Evolutionary conservation across 2,329 filamentous ascomycete species (phyloP).

Genomic region (Exophiala spinifera): DNA sequence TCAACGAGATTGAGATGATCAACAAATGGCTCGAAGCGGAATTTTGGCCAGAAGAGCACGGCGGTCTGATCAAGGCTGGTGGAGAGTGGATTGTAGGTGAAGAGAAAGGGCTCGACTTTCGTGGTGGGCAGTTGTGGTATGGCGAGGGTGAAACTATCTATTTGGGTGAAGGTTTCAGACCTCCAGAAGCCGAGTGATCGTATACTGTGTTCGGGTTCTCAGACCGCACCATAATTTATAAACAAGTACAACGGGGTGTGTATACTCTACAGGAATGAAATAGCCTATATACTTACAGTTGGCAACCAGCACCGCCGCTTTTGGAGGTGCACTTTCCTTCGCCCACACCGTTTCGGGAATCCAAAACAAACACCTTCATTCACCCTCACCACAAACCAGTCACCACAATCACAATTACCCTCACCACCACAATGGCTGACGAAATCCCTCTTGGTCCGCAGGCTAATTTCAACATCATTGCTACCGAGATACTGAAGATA

Average conservation of each 20-base stretch:
- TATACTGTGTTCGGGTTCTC: not conserved
- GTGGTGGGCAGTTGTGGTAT: slow-evolving; percentile 80
- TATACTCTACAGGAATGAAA: too few species aligned
- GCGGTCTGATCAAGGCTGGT: slow-evolving; percentile 38
- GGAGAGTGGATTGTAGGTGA: slow-evolving; percentile 87
- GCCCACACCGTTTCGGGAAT: slow-evolving; percentile 3
- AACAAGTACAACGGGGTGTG: too few species aligned
- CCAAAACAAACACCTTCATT: slow-evolving; percentile 11
- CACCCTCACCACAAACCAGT: slow-evolving; percentile 11
- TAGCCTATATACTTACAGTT: not conserved
- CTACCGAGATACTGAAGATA: slow-evolving; percentile 12
- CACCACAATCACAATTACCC: slow-evolving; percentile 12
- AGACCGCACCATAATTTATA: not conserved
- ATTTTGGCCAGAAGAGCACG: slow-evolving; percentile 60
- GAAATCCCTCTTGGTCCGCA: slow-evolving; percentile 14
- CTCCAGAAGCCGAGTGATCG: slow-evolving; percentile 3
- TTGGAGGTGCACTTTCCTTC: slow-evolving; percentile 5
- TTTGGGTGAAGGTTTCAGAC: slow-evolving; percentile 39
- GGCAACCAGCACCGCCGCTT: slow-evolving; percentile 10
- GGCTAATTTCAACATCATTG: slow-evolving; percentile 16
- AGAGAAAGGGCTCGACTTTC: slow-evolving; percentile 73
- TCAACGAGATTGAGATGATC: slow-evolving; percentile 68
- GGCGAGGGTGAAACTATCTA: slow-evolving; percentile 71
- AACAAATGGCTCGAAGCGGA: slow-evolving; percentile 71
- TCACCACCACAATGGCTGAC: slow-evolving; percentile 14